Conservation (phyloP, 1,284 basidiomycete genomes). For the Moesziomyces sp. region DNA sequence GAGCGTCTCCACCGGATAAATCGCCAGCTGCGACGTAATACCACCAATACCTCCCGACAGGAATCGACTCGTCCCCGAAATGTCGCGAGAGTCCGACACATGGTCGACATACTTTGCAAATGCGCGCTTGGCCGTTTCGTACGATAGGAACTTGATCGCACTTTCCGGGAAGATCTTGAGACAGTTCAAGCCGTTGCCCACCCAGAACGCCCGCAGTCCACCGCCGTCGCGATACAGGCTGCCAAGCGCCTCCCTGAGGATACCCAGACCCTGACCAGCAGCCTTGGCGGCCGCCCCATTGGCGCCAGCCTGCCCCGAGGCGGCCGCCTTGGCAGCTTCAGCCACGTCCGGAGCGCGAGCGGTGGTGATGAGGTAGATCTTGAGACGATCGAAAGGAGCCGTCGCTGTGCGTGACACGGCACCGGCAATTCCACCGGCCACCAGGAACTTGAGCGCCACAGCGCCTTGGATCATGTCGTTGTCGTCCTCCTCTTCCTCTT, state of each 20-base stretch:
- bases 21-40: constrained; percentile 85
- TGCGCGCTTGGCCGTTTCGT: constrained; percentile 94
- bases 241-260: constrained; percentile 78
- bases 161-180: constrained; percentile 87
- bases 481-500: constrained; percentile 73
- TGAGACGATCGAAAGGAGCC: constrained; percentile 96
- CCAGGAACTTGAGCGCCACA: constrained; percentile 85
- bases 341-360: constrained; percentile 44
- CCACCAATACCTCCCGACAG: constrained; percentile 95
- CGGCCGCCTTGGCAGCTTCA: constrained; percentile 26
- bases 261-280: constrained; percentile 68
- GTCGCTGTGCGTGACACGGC: constrained; percentile 96
- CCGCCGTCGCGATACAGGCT: constrained; percentile 81
- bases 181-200: constrained; percentile 75
- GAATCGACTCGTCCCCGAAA: constrained; percentile 91
- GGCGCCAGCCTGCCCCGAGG: constrained; percentile 15
- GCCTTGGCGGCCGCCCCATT: constrained; percentile 34
- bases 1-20: constrained; percentile 67
- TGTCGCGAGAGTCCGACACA: constrained; percentile 87
- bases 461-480: constrained; percentile 75
- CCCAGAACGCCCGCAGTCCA: constrained; percentile 92
- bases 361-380: constrained; percentile 93
- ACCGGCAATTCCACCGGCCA: constrained; percentile 93
- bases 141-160: constrained; percentile 97
- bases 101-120: constrained; percentile 92